Percentiles rank a stretch among this genome's conserved stretches.
These are phyloP conservation scores for Colletotrichum tropicicola DNA, from an alignment of 2,329 filamentous ascomycete species.

Conservation along the genomic window DNA sequence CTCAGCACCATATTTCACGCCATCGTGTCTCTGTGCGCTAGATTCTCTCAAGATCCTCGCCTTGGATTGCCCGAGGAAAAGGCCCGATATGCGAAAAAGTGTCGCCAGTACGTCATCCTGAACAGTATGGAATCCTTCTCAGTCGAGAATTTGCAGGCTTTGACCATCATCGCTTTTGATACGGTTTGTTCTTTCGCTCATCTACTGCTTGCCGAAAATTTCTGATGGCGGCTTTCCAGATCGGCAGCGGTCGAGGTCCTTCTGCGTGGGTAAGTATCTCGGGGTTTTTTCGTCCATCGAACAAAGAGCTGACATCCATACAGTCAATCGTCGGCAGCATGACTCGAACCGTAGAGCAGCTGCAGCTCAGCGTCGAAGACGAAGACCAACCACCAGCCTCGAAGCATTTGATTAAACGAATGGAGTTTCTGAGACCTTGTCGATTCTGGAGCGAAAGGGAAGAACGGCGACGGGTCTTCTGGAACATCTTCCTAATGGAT, in stretches of 20 bases:
- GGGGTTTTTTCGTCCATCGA: neutral
- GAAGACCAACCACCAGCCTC: conserved; percentile 36
- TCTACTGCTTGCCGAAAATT: neutral
- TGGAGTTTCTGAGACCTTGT: conserved; percentile 42
- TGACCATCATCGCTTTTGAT: conserved; percentile 46
- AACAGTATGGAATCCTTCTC: conserved; percentile 45
- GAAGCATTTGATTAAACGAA: conserved; percentile 43
- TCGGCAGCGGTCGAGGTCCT: conserved; percentile 42
- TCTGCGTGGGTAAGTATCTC: conserved; percentile 40
- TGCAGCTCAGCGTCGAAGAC: conserved; percentile 45
- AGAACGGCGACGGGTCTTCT: conserved; percentile 49
- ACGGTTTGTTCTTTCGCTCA: conserved; percentile 34
- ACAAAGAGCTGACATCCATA: neutral
- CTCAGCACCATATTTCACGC: conserved; percentile 46
- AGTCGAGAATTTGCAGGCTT: conserved; percentile 43
- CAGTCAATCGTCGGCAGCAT: conserved; percentile 47
- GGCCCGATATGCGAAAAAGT: conserved; percentile 33
- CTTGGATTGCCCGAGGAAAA: conserved; percentile 35
- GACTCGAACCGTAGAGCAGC: conserved; percentile 48
- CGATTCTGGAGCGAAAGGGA: conserved; percentile 47
- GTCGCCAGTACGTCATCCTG: conserved; percentile 41
- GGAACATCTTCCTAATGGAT: conserved; percentile 51
- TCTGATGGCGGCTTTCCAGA: conserved; percentile 31
- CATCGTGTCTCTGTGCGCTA: conserved; percentile 40
- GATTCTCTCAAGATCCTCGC: conserved; percentile 37